Evolutionary conservation across 139 green algal genomes (phyloP), one percentile per base, ranked within the genome.

Genomic region (Coccomyxa sp.): DNA sequence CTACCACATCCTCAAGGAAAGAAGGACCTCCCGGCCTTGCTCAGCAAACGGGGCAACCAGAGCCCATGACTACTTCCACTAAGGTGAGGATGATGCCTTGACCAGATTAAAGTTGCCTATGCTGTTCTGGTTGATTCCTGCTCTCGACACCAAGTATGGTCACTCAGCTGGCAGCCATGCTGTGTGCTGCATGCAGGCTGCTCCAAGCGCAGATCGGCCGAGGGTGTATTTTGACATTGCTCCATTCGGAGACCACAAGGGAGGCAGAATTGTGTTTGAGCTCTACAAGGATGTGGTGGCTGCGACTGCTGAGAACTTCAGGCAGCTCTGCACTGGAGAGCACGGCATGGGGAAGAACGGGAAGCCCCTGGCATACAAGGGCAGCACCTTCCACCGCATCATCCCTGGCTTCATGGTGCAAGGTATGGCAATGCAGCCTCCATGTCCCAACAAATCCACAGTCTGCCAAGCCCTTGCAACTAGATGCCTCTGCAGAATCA

Each of bases 341-440:
- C 93, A 94, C 77, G 91, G 90, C 36, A 64, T 81, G 8, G 89
- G 90, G 33, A 87, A 86, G 37, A 79, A 50, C 0, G 95, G 93
- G 69, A 95, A 97, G 85, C 82, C 87, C 0, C 87, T 98, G 36
- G 78, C 90, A 78, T 96, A 89, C 88, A 90, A 95, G 84, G 89
- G 85, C 12, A 68, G 29, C 44, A 80, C 34, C 1, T 80, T 92
- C 68, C 88, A 92, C 55, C 35, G 74, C 40, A 80, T 98, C 70
- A 97, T 98, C 75, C 91, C 76, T 7, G 81, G 92, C 31, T 96
- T 97, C 80, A 97, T 98, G 93, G 75, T 92, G n/a, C 94, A 98
- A 36, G 64, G 50, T 64, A n/a, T n/a, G n/a, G n/a, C n/a, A n/a
- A n/a, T n/a, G n/a, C n/a, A n/a, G n/a, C n/a, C n/a, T n/a, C n/a